These are phyloP conservation scores for Tieghemostelium lacteum DNA, from an alignment of 78 protist genomes.

Conservation along the genomic window DNA sequence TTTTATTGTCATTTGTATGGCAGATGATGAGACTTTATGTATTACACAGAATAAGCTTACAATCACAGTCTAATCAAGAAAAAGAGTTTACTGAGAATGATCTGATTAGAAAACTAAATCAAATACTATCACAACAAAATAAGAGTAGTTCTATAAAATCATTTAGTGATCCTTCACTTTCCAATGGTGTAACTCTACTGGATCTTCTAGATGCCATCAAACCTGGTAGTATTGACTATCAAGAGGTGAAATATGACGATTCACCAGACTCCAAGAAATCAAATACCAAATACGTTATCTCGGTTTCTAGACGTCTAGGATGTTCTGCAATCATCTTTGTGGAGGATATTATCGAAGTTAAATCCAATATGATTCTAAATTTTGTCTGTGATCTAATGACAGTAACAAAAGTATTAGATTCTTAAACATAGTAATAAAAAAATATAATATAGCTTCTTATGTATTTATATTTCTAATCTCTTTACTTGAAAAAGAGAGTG, in stretches of 20 bases:
- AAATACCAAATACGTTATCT: slow-evolving; percentile 72
- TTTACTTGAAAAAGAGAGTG: too few relatives aligned
- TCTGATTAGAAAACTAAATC: slow-evolving; percentile 31
- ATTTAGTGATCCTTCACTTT: slow-evolving; percentile 53
- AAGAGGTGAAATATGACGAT: not conserved
- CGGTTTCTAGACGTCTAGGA: slow-evolving; percentile 67
- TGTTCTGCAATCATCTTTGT: slow-evolving; percentile 54
- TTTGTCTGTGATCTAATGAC: slow-evolving; percentile 42
- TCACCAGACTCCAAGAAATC: slow-evolving; percentile 42
- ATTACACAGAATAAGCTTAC: slow-evolving; percentile 19
- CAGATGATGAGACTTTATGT: slow-evolving; percentile 69
- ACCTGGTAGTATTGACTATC: slow-evolving; percentile 42
- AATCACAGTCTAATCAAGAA: not conserved
- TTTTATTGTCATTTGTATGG: slow-evolving; percentile 66
- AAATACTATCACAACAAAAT: not conserved
- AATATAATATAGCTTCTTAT: too few relatives aligned
- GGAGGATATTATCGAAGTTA: slow-evolving; percentile 77
- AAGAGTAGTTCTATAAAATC: slow-evolving; percentile 25
- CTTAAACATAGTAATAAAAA: too few relatives aligned
- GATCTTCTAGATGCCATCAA: slow-evolving; percentile 58
- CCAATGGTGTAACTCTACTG: slow-evolving; percentile 40
- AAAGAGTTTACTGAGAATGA: slow-evolving; percentile 75
- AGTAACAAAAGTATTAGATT: not conserved
- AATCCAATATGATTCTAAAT: slow-evolving; percentile 54
- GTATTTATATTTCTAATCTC: too few relatives aligned